Evolutionary conservation across 306 rosid genomes (phyloP).

Genomic region (Begonia fuchsioides): DNA sequence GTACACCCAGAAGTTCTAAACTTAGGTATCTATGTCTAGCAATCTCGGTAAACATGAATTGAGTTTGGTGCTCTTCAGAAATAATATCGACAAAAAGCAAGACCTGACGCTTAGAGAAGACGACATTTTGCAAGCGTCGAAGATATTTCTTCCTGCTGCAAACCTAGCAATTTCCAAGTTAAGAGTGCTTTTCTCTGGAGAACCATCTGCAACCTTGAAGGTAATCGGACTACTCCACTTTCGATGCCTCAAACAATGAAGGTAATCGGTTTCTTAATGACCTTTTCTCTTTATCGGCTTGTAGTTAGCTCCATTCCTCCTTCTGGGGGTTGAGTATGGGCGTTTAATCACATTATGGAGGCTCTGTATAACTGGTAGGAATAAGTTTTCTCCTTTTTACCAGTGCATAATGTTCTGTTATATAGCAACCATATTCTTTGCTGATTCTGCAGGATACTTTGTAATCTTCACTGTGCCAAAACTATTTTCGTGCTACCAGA

Average conservation of each 20-base stretch:
- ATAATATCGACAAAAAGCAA: slow-evolving; percentile 20
- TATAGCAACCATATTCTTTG: neutral
- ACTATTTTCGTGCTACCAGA: slow-evolving; percentile 52
- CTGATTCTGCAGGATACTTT: slow-evolving; percentile 40
- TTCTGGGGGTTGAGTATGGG: slow-evolving; percentile 75
- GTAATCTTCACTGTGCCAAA: slow-evolving; percentile 63
- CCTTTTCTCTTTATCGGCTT: slow-evolving; percentile 7
- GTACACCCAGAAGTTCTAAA: slow-evolving; percentile 17
- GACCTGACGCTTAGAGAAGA: slow-evolving; percentile 49
- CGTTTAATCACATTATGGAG: slow-evolving; percentile 69
- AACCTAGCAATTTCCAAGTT: slow-evolving; percentile 52
- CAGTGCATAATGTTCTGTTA: no score
- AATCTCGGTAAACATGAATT: neutral
- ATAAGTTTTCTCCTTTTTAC: neutral
- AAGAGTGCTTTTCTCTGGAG: slow-evolving; percentile 60
- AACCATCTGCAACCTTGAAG: slow-evolving; percentile 75
- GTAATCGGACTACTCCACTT: slow-evolving; percentile 24
- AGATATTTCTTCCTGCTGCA: slow-evolving; percentile 43
- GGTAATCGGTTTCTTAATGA: slow-evolving; percentile 5
- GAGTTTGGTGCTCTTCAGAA: neutral
- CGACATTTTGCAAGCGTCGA: slow-evolving; percentile 50
- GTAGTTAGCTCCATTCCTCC: slow-evolving; percentile 68
- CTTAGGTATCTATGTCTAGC: neutral
- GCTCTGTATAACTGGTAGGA: slow-evolving; percentile 57
- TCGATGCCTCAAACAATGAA: slow-evolving; percentile 5